phyloP scores from a whole-genome alignment of 768 basidiomycete genomes.

The Multifurca ochricompacta region DNA sequence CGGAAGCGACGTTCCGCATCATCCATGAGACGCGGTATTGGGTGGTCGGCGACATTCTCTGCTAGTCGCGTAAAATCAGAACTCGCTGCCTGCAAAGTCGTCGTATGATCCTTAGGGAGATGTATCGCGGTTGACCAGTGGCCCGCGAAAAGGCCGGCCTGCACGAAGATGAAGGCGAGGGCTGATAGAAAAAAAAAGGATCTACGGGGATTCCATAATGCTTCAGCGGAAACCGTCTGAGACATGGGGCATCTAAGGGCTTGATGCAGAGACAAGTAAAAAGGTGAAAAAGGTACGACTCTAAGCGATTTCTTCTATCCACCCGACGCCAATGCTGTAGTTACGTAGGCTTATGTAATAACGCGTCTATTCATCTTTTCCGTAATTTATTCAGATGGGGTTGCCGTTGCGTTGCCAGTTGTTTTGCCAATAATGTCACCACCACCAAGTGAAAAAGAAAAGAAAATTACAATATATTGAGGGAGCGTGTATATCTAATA shows the following conservation, averaged over 20 bases:
- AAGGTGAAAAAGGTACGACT: too few relatives aligned
- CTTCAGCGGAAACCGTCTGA: conserved; percentile 2
- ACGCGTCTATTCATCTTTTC: too few relatives aligned
- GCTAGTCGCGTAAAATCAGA: conserved; percentile 18
- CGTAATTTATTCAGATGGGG: too few relatives aligned
- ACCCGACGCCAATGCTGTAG: too few relatives aligned
- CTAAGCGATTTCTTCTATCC: too few relatives aligned
- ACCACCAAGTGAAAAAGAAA: not conserved
- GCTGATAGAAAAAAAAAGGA: conserved; percentile 24
- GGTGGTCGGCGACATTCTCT: conserved; percentile 44
- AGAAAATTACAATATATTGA: not conserved
- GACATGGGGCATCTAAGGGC: conserved; percentile 15
- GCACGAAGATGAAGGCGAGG: conserved; percentile 27
- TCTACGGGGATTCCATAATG: conserved; percentile 5
- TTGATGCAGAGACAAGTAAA: not conserved
- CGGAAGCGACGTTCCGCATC: conserved; percentile 74
- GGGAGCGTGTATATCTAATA: not conserved
- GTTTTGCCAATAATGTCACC: too few relatives aligned
- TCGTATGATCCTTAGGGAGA: conserved; percentile 24
- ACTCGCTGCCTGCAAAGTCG: conserved; percentile 23
- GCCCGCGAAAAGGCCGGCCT: conserved; percentile 30
- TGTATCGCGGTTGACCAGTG: conserved; percentile 21
- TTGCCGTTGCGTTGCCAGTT: too few relatives aligned
- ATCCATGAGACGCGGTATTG: conserved; percentile 77
- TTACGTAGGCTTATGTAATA: too few relatives aligned